Evolutionary conservation across 768 basidiomycete species (phyloP).

Genomic region (Boletus edulis): DNA sequence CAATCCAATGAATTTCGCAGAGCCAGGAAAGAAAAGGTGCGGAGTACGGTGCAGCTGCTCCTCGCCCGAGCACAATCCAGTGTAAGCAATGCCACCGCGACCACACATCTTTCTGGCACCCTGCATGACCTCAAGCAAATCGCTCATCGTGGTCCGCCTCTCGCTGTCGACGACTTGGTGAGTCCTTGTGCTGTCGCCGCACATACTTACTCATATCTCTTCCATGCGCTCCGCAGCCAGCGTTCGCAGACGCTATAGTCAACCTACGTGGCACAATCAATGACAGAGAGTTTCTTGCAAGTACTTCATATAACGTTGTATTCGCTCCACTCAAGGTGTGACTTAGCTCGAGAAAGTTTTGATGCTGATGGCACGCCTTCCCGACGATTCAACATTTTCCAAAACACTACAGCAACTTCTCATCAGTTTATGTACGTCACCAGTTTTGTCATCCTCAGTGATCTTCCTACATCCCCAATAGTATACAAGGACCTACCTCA

Average conservation of each 20-base stretch:
- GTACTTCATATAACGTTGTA: constrained; percentile 16
- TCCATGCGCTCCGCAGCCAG: constrained; percentile 35
- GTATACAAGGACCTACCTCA: constrained; percentile 83
- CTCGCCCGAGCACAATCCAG: constrained; percentile 11
- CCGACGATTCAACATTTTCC: constrained; percentile 26
- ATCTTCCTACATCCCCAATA: constrained; percentile 22
- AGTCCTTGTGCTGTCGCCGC: background rate
- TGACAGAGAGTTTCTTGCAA: constrained; percentile 60
- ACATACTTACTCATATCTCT: background rate
- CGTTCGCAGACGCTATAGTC: constrained; percentile 46
- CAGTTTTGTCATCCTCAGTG: background rate
- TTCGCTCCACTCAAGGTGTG: constrained; percentile 3
- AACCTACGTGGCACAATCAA: constrained; percentile 44
- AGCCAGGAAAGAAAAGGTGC: background rate
- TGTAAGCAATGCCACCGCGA: background rate
- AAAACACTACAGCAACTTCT: constrained; percentile 46
- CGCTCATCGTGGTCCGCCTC: constrained; percentile 22
- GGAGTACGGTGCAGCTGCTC: constrained; percentile 11
- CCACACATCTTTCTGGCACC: constrained; percentile 1
- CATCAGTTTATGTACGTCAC: constrained; percentile 57
- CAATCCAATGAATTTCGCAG: background rate
- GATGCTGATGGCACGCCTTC: constrained; percentile 55
- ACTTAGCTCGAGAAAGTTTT: constrained; percentile 62
- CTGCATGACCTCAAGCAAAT: constrained; percentile 31
- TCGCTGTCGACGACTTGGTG: constrained; percentile 29